Base-by-base conservation (phyloP, 225 moss, liverwort and hornwort genomes). In the Polytrichum commune region DNA sequence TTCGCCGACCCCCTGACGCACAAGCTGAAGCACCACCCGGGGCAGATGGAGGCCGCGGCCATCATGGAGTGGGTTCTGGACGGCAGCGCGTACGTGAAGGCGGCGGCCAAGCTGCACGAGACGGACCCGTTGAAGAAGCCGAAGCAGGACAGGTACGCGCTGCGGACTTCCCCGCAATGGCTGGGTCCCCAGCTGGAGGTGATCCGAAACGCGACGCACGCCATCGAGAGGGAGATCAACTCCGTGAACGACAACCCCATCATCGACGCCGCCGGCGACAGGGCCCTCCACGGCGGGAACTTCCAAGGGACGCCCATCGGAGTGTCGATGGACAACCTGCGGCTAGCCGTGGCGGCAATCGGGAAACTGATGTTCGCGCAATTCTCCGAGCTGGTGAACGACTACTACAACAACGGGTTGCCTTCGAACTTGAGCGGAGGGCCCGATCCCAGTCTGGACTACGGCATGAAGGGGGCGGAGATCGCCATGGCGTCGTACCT, bases 21-120 rank as follows among this genome's bases (percentile, higher is more conserved):
- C 75, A 79, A 82, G 54, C 78, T 85, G 70, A 85, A 85, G 78
- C 85, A 85, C 23, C 85, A 85, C 58, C 85, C 85, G 3, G 85
- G 85, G 1, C 85, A 85, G 60, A 85, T 85, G 63, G 85, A 85
- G 64, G 82, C 85, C 5, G 85, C 85, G n/a, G 82, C 85, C 19
- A 74, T 85, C n/a, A 85, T 85, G 84, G 84, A 85, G 18, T 85
- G 84, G 84, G 65, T 85, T 1, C 53, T 85, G 18, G 85, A 82
- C n/a, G 85, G 85, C 0, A 85, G 85, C 25, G 78, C 74, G 13
- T 85, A 69, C 79, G 79, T 85, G 82, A 76, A 72, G 60, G 85
- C 85, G 0, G 81, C 81, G 0, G 69, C 68, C 1, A 82, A 83
- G 63, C 24, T 88, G 64, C 88, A 92, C 74, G 82, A 86, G 55